A percentile compares a stretch with the other conserved stretches of the same genome.
phyloP scores from a whole-genome alignment of 2,329 filamentous ascomycete genomes.

The Colletotrichum zoysiae region DNA sequence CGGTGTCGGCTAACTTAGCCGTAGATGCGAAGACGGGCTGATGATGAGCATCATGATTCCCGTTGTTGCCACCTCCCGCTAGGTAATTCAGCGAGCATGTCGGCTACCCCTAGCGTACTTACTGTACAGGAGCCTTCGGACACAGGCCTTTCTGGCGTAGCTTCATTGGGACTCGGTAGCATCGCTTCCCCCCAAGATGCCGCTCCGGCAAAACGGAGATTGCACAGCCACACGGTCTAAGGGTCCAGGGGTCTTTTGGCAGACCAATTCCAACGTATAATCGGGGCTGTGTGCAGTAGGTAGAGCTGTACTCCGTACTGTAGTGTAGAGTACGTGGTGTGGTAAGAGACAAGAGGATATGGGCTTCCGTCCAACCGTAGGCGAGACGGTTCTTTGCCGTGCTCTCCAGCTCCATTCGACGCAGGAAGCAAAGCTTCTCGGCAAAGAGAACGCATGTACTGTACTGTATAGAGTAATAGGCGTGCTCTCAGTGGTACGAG shows the following conservation, averaged over 20 bases:
- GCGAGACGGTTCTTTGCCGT: neutral
- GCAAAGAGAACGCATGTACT: neutral
- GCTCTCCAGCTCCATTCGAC: neutral
- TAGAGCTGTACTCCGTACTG: neutral
- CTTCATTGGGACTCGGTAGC: slow-evolving; percentile 27
- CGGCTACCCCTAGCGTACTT: neutral
- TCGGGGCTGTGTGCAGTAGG: neutral
- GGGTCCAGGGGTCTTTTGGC: slow-evolving; percentile 35
- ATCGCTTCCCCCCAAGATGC: neutral
- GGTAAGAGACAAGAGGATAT: neutral
- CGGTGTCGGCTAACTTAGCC: slow-evolving; percentile 16
- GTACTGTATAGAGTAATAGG: neutral
- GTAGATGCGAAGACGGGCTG: slow-evolving; percentile 32
- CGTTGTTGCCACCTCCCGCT: slow-evolving; percentile 4
- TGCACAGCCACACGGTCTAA: slow-evolving; percentile 39
- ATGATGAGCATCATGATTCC: slow-evolving; percentile 11
- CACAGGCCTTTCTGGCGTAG: slow-evolving; percentile 8
- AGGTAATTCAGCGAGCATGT: slow-evolving; percentile 12
- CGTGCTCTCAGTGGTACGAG: neutral
- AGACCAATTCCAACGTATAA: slow-evolving; percentile 49
- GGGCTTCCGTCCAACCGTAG: neutral
- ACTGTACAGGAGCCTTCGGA: neutral
- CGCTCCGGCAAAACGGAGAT: slow-evolving; percentile 31
- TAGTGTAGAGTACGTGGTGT: neutral
- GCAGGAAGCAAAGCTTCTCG: neutral